Conservation (phyloP, 805 yeast species). For the Torulaspora gathmanii region DNA sequence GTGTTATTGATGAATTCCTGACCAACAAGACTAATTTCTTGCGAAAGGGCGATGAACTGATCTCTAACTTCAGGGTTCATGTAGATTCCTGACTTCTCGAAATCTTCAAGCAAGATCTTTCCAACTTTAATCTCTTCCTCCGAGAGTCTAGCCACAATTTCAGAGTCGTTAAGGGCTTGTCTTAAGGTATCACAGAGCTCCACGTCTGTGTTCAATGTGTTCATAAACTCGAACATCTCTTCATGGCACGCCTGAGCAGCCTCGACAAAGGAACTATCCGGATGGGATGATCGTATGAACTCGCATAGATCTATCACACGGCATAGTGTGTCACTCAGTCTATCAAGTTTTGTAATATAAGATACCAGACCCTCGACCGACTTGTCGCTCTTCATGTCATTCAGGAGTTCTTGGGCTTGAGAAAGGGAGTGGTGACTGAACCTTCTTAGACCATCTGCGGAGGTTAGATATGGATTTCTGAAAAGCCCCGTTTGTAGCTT, state of each 20-base stretch:
- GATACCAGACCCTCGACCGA: slow-evolving; percentile 41
- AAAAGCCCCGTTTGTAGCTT: slow-evolving; percentile 57
- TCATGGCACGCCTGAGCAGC: slow-evolving; percentile 90
- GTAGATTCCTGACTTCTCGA: slow-evolving; percentile 83
- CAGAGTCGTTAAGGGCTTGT: slow-evolving; percentile 43
- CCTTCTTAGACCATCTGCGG: slow-evolving; percentile 64
- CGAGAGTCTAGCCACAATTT: slow-evolving; percentile 39
- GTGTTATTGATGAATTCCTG: slow-evolving; percentile 54
- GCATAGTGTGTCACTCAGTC: slow-evolving; percentile 81
- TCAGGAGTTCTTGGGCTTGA: slow-evolving; percentile 59
- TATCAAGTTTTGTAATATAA: slow-evolving; percentile 67
- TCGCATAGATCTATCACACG: slow-evolving; percentile 92
- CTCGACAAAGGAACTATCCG: slow-evolving; percentile 58
- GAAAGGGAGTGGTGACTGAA: slow-evolving; percentile 63
- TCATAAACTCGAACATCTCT: slow-evolving; percentile 89
- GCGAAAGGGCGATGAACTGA: slow-evolving; percentile 72
- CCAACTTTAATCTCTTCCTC: slow-evolving; percentile 83
- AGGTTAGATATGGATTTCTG: slow-evolving; percentile 60
- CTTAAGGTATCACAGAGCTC: slow-evolving; percentile 59
- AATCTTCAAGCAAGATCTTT: slow-evolving; percentile 70
- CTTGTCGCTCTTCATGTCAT: slow-evolving; percentile 47
- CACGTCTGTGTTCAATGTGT: slow-evolving; percentile 77
- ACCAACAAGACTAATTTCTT: slow-evolving; percentile 73
- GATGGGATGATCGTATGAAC: slow-evolving; percentile 84
- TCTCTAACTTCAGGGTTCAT: slow-evolving; percentile 62